Evolutionary conservation across 805 yeast genomes (phyloP).

Genomic region (Maudiozyma pseudohumilis): DNA sequence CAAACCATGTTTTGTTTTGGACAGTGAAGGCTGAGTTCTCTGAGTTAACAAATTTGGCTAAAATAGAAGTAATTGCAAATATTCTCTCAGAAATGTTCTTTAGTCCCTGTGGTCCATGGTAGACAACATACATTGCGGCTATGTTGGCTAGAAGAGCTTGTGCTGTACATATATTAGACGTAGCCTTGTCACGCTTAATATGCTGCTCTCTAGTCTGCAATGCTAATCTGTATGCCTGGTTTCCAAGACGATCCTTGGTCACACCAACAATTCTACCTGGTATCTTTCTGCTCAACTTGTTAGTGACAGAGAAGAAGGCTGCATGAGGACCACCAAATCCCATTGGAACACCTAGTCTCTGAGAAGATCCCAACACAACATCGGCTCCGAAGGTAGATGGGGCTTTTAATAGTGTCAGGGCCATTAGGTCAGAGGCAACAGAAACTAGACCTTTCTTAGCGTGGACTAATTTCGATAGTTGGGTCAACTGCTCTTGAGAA

Average conservation of each 20-base stretch:
- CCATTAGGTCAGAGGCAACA: conserved; percentile 87
- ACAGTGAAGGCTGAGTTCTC: conserved; percentile 28
- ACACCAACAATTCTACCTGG: conserved; percentile 96
- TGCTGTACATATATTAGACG: conserved; percentile 96
- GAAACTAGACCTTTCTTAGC: conserved; percentile 63
- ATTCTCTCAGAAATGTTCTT: conserved; percentile 68
- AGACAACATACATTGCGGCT: conserved; percentile 91
- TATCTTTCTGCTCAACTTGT: conserved; percentile 75
- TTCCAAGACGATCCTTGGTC: conserved; percentile 83
- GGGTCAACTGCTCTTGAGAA: conserved; percentile 37
- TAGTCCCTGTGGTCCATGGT: conserved; percentile 89
- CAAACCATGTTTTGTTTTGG: conserved; percentile 63
- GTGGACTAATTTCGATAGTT: conserved; percentile 59
- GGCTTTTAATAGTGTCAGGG: conserved; percentile 74
- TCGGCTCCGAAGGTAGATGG: conserved; percentile 87
- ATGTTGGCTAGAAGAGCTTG: conserved; percentile 94
- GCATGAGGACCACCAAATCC: conserved; percentile 99
- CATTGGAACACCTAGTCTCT: conserved; percentile 94
- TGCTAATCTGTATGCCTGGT: conserved; percentile 83
- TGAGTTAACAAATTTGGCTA: conserved; percentile 48
- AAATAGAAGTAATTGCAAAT: conserved; percentile 58
- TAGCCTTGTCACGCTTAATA: conserved; percentile 93
- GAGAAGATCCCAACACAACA: conserved; percentile 84
- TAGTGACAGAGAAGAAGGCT: conserved; percentile 86
- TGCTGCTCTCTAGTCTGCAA: conserved; percentile 98